A percentile compares a stretch with the other conserved stretches of the same genome.
Evolutionary conservation across 2,329 filamentous ascomycete genomes (phyloP).

Genomic region (Alternaria triticina): DNA sequence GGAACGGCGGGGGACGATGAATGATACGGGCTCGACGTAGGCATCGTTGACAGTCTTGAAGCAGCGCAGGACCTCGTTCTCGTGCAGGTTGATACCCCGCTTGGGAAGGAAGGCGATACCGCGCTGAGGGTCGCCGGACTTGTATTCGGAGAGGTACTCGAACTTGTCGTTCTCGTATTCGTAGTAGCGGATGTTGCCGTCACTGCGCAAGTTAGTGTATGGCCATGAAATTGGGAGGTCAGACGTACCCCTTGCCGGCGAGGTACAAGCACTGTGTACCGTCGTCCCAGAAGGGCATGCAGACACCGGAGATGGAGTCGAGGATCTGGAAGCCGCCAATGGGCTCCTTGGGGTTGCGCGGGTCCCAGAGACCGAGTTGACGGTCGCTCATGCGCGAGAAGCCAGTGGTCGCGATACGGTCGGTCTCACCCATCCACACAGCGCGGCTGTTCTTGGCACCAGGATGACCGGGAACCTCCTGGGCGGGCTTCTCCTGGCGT

Average conservation of each 20-base stretch:
- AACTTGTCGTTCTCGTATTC: conserved; percentile 99
- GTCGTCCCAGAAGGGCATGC: conserved; percentile 99
- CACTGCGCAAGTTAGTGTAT: conserved; percentile 59
- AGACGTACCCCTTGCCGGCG: conserved; percentile 88
- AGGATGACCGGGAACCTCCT: conserved; percentile 83
- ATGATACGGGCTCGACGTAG: conserved; percentile 96
- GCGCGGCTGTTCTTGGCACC: conserved; percentile 97
- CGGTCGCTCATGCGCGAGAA: conserved; percentile 99
- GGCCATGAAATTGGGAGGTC: not conserved
- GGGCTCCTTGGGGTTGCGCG: conserved; percentile 77
- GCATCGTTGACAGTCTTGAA: conserved; percentile 97
- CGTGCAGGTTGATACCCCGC: conserved; percentile 92
- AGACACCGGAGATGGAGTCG: conserved; percentile 95
- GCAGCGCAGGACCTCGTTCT: conserved; percentile 88
- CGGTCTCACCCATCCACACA: conserved; percentile 97
- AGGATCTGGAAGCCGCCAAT: conserved; percentile 89
- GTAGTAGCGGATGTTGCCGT: conserved; percentile 98
- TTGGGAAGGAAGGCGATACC: conserved; percentile 94
- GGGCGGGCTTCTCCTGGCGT: conserved; percentile 84
- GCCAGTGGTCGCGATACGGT: conserved; percentile 92
- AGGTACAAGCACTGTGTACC: conserved; percentile 94
- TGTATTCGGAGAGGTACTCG: conserved; percentile 95
- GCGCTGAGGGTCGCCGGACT: conserved; percentile 92
- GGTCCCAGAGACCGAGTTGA: conserved; percentile 94
- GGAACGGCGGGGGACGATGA: conserved; percentile 91